A percentile compares a stretch with the other conserved stretches of the same genome.
Conservation (phyloP, 331 rosid species). For the Stylosanthes scabra region DNA sequence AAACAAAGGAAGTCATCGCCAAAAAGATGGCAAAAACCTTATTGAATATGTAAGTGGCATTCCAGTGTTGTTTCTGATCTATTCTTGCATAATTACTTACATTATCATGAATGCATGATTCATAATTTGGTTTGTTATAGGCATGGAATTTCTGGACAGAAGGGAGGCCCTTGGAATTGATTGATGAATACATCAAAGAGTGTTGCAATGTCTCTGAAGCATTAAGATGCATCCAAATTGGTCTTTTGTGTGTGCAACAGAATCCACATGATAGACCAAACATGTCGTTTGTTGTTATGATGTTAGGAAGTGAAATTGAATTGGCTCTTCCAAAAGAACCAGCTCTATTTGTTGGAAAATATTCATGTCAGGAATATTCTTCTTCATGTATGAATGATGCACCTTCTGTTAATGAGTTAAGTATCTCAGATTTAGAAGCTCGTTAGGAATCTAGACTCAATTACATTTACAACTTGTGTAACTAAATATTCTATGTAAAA, state of each 20-base stretch:
- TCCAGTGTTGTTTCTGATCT: not conserved
- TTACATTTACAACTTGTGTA: no score
- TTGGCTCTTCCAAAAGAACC: slow-evolving; percentile 42
- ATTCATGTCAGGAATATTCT: not conserved
- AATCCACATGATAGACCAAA: slow-evolving; percentile 50
- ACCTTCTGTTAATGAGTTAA: slow-evolving; percentile 36
- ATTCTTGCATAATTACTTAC: no score
- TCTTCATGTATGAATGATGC: slow-evolving; percentile 13
- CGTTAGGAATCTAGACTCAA: slow-evolving; percentile 7
- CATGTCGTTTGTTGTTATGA: slow-evolving; percentile 50
- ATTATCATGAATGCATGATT: no score
- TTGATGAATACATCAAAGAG: slow-evolving; percentile 17
- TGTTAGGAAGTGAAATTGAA: slow-evolving; percentile 42
- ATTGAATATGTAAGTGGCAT: slow-evolving; percentile 44
- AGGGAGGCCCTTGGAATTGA: slow-evolving; percentile 35
- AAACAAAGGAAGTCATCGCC: slow-evolving; percentile 30
- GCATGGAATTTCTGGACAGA: slow-evolving; percentile 48
- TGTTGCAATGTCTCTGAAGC: slow-evolving; percentile 7
- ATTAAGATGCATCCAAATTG: slow-evolving; percentile 40
- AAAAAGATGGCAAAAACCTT: slow-evolving; percentile 32
- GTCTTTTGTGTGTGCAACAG: slow-evolving; percentile 47
- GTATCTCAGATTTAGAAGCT: slow-evolving; percentile 39
- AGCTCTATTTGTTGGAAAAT: slow-evolving; percentile 40
- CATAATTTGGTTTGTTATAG: slow-evolving; percentile 27
- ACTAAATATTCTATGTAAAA: no score